phyloP scores from a whole-genome alignment of 139 green algal species.

The Tetraselmis chui region DNA sequence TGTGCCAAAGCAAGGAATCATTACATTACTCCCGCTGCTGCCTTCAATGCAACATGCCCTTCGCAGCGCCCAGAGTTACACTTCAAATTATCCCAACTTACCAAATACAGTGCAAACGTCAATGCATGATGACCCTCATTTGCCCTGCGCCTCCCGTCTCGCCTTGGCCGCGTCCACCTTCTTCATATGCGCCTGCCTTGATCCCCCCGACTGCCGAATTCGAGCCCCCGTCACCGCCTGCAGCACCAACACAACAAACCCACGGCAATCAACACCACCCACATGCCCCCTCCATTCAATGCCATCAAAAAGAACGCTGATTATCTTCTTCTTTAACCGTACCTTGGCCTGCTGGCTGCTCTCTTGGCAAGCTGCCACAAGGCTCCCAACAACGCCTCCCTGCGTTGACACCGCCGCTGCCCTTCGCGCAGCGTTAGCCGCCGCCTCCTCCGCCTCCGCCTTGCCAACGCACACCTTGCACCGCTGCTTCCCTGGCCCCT shows the following conservation, averaged over 20 bases:
- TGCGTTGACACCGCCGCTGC: too few species aligned
- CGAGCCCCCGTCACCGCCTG: not conserved
- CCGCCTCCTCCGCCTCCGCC: not conserved
- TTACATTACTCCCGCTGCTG: too few species aligned
- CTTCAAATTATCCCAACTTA: too few species aligned
- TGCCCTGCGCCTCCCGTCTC: not conserved
- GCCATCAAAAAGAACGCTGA: too few species aligned
- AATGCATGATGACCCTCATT: too few species aligned
- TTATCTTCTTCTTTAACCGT: too few species aligned
- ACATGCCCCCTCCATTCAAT: too few species aligned
- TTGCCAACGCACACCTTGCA: not conserved
- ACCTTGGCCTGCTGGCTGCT: not conserved
- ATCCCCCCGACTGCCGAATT: not conserved
- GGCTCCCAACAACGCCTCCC: not conserved
- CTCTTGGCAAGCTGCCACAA: not conserved
- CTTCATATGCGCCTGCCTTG: not conserved
- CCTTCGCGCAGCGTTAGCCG: not conserved
- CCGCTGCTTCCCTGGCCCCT: not conserved
- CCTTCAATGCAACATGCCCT: too few species aligned
- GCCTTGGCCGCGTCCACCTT: not conserved
- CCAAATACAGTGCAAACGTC: too few species aligned
- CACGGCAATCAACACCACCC: too few species aligned
- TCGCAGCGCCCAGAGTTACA: too few species aligned
- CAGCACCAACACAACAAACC: not conserved
- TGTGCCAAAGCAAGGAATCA: too few species aligned